Evolutionary conservation across 225 moss, liverwort and hornwort genomes (phyloP).

Genomic region (Neckera pumila): DNA sequence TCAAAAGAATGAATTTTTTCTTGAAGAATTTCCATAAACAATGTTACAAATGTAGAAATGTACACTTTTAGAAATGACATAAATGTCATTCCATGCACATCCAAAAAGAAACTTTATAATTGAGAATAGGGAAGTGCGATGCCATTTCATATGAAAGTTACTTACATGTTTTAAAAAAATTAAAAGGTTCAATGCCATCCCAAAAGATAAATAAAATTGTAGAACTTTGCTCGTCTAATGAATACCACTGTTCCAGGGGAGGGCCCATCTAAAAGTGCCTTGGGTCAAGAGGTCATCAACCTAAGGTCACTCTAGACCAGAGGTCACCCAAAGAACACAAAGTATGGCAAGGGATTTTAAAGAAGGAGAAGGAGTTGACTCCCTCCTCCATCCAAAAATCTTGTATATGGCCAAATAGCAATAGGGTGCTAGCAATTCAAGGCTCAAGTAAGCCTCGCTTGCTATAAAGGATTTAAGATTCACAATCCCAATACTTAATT

Average conservation of each 20-base stretch:
- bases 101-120: not conserved
- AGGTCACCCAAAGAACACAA: too few species aligned
- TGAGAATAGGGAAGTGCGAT: not conserved
- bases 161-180: too few species aligned
- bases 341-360: too few species aligned
- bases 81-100: not conserved
- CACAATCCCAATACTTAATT: accelerated
- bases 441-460: not conserved
- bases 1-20: too few species aligned
- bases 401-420: not conserved
- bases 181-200: not conserved
- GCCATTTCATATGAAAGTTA: not conserved
- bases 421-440: not conserved
- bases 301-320: too few species aligned
- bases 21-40: not conserved
- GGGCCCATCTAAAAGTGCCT: accelerated
- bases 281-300: too few species aligned
- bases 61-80: not conserved
- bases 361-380: too few species aligned
- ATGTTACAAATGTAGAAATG: not conserved
- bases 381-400: not conserved
- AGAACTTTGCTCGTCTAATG: not conserved
- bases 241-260: too few species aligned
- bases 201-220: not conserved
- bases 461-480: accelerated